Conservation (phyloP, 805 yeast species). For the Maudiozyma pseudohumilis region DNA sequence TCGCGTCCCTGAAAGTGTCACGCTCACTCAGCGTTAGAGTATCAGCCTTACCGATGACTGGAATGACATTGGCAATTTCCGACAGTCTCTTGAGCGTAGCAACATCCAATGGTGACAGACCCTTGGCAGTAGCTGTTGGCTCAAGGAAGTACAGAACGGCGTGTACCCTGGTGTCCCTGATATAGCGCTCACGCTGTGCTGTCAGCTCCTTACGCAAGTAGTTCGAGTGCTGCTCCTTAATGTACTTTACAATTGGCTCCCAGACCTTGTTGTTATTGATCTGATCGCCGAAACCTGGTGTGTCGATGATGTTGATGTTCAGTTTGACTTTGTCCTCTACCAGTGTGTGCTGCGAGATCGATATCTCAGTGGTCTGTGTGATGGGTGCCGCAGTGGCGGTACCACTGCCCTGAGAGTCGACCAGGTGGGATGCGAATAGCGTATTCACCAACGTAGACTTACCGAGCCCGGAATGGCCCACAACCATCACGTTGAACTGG, state of each 20-base stretch:
- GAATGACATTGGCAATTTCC: slow-evolving; percentile 89
- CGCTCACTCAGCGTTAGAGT: slow-evolving; percentile 81
- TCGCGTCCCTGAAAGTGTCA: slow-evolving; percentile 58
- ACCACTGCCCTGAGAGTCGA: slow-evolving; percentile 60
- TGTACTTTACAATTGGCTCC: slow-evolving; percentile 91
- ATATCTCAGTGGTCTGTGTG: slow-evolving; percentile 79
- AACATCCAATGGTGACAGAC: slow-evolving; percentile 75
- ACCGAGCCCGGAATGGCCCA: slow-evolving; percentile 89
- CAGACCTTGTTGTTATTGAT: slow-evolving; percentile 91
- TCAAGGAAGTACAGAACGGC: slow-evolving; percentile 84
- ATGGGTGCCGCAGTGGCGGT: slow-evolving; percentile 57
- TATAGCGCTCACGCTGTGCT: slow-evolving; percentile 78
- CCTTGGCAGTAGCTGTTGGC: slow-evolving; percentile 61
- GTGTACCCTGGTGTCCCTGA: slow-evolving; percentile 86
- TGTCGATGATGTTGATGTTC: slow-evolving; percentile 81
- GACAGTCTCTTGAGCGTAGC: slow-evolving; percentile 73
- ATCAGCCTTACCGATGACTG: slow-evolving; percentile 91
- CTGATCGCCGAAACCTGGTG: slow-evolving; percentile 98
- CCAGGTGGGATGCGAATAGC: slow-evolving; percentile 72
- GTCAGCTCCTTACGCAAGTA: slow-evolving; percentile 89
- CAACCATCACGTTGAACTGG: slow-evolving; percentile 88
- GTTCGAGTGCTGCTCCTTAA: slow-evolving; percentile 88
- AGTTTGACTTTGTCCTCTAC: slow-evolving; percentile 81
- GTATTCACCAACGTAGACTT: slow-evolving; percentile 89
- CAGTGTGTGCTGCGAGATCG: slow-evolving; percentile 56